Evolutionary conservation across 768 basidiomycete species (phyloP), one percentile per base, ranked within the genome.

Genomic region (Lentinula sp.): DNA sequence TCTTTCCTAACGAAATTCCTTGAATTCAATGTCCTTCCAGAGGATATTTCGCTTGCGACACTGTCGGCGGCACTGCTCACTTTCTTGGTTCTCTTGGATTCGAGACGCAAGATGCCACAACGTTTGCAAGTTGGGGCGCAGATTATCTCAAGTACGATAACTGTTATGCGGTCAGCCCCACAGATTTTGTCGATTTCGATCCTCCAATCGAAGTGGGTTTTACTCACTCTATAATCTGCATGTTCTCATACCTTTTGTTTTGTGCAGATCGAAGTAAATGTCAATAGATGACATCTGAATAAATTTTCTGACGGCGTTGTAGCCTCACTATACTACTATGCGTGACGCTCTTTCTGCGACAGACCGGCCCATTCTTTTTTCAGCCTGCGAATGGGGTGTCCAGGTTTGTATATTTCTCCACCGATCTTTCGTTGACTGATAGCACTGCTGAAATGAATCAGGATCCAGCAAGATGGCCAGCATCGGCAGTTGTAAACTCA

Each of bases 381-480:
- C 81, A 7, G 74, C 82, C n/a, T 82, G 82, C 50, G 78, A 77
- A 64, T 77, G 76, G 76, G 81, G 81, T 36, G 76, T 80, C 32
- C 80, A 80, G 58, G 62, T 63, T 18, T 39, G 45, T 55, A 42
- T 42, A 8, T 32, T 35, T 12, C 45, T 28, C 33, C 41, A 7
- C 15, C 18, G 9, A 20, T 15, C 13, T 4, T 28, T 50, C 41
- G 10, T 7, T 37, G 16, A 39, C 18, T 61, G 3, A 55, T 33
- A 45, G n/a, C 36, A 12, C 48, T 20, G 39, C 15, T 50, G n/a
- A 48, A 20, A 5, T 6, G 43, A 45, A 45, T 28, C 15, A 63
- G 62, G 79, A 82, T 63, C 80, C 80, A 55, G 81, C 80, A n/a
- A 71, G 79, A 46, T 81, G 81, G 78, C 77, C 78, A 60, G 77